These are phyloP conservation scores for Naganishia antarctica DNA, from an alignment of 768 basidiomycete species.

Conservation along the genomic window DNA sequence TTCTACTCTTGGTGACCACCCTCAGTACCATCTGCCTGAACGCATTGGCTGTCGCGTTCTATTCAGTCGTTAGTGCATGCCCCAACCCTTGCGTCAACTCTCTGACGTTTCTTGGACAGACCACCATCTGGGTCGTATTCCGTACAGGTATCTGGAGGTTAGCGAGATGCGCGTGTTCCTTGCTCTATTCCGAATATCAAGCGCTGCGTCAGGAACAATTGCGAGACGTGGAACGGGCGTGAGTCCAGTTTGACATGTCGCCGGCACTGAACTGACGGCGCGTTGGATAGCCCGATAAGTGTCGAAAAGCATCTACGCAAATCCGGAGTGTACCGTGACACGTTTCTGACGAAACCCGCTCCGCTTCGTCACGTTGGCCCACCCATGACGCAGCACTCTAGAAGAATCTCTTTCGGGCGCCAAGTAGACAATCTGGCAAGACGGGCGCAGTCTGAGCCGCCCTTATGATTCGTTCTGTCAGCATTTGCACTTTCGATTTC, in stretches of 20 bases:
- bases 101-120: not conserved
- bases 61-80: constrained; percentile 12
- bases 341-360: no score
- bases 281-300: not conserved
- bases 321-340: no score
- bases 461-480: not conserved
- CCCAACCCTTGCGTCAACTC: no score
- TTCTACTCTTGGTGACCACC: not conserved
- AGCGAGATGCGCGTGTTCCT: not conserved
- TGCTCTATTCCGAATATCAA: not conserved
- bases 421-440: constrained; percentile 2
- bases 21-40: not conserved
- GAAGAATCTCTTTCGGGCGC: constrained; percentile 9
- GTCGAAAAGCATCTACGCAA: no score
- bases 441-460: constrained; percentile 18
- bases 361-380: not conserved
- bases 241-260: not conserved
- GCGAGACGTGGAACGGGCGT: not conserved
- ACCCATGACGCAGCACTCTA: not conserved
- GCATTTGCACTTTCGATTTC: constrained; percentile 1
- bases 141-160: constrained; percentile 13
- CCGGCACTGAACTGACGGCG: not conserved
- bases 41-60: constrained; percentile 2
- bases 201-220: not conserved
- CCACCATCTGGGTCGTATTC: constrained; percentile 5